Conservation (phyloP, 768 basidiomycete species). For the Rhizopogon sp. region DNA sequence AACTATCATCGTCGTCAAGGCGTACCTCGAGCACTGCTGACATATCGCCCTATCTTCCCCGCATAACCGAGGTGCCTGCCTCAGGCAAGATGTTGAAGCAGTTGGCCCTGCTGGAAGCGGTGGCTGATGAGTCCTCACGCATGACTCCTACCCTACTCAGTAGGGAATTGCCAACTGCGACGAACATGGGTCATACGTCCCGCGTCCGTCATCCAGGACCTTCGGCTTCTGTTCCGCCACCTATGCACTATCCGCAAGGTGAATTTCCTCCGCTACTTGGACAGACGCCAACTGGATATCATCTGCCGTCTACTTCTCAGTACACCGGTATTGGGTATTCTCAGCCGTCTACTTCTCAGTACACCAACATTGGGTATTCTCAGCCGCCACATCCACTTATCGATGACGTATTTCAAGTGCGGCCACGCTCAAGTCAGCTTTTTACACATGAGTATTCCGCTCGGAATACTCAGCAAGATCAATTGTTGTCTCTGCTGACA, state of each 20-base stretch:
- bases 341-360: slow-evolving; percentile 4
- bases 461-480: slow-evolving; percentile 8
- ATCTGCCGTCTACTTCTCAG: slow-evolving; percentile 6
- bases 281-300: slow-evolving; percentile 12
- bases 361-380: not conserved
- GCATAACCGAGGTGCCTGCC: slow-evolving; percentile 46
- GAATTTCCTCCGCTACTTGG: slow-evolving; percentile 32
- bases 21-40: slow-evolving; percentile 51
- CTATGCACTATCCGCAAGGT: slow-evolving; percentile 11
- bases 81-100: slow-evolving; percentile 65
- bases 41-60: slow-evolving; percentile 65
- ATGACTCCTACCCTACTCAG: slow-evolving; percentile 40
- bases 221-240: slow-evolving; percentile 25
- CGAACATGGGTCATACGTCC: slow-evolving; percentile 1
- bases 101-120: slow-evolving; percentile 63
- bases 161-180: slow-evolving; percentile 18
- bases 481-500: slow-evolving; percentile 8
- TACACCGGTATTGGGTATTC: not conserved
- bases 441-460: slow-evolving; percentile 27
- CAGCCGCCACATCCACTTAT: slow-evolving; percentile 5
- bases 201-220: slow-evolving; percentile 9
- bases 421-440: slow-evolving; percentile 43
- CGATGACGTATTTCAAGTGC: slow-evolving; percentile 33
- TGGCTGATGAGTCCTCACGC: slow-evolving; percentile 69
- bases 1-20: slow-evolving; percentile 20